Evolutionary conservation across 148 eudicot species (phyloP).

Genomic region (Selenicereus undatus): DNA sequence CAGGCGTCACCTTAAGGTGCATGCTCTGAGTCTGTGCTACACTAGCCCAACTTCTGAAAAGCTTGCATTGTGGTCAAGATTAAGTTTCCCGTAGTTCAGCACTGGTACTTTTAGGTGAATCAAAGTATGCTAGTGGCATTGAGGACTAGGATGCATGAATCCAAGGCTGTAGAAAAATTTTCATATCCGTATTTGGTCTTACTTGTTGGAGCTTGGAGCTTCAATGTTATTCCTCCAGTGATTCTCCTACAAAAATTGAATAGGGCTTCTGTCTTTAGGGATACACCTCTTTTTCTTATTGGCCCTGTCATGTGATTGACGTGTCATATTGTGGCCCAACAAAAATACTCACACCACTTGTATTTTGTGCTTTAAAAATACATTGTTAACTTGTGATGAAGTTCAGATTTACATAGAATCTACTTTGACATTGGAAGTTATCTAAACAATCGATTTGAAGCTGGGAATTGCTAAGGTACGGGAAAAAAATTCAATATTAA

Average conservation of each 20-base stretch:
- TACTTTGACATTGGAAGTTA: not conserved
- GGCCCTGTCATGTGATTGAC: not conserved
- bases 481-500: not conserved
- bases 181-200: not conserved
- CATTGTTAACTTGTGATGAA: not conserved
- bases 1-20: not conserved
- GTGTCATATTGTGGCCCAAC: not conserved
- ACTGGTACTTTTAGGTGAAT: not conserved
- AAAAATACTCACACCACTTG: not conserved
- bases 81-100: not conserved
- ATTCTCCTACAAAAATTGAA: not conserved
- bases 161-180: not conserved
- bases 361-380: not conserved
- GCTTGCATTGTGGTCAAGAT: no score
- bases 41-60: no score
- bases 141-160: not conserved
- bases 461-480: not conserved
- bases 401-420: not conserved
- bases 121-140: not conserved
- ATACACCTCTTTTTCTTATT: not conserved
- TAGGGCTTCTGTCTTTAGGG: not conserved
- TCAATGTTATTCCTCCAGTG: not conserved
- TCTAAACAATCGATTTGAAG: not conserved
- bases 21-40: no score
- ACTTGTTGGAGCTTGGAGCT: not conserved